Evolutionary conservation across 257 asterid species (phyloP).

Genomic region (Solanum pennellii): DNA sequence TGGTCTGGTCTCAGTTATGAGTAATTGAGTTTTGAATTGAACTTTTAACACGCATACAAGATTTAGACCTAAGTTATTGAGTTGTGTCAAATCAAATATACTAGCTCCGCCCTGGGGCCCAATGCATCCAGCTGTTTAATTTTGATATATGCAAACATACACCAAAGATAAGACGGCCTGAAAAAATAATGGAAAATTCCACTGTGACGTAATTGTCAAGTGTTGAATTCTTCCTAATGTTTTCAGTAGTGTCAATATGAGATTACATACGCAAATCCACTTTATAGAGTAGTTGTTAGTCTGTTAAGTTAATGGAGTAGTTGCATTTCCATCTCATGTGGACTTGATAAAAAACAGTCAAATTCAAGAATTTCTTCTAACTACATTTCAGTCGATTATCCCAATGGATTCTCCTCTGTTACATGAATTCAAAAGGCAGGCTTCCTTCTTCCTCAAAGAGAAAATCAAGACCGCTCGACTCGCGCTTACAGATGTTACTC

Average conservation of each 20-base stretch:
- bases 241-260: neutral
- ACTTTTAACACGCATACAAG: neutral
- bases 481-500: constrained; percentile 69
- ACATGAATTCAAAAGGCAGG: constrained; percentile 70
- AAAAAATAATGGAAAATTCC: neutral
- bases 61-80: neutral
- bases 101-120: too few relatives aligned
- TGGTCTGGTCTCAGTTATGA: neutral
- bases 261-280: constrained; percentile 21
- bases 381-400: neutral
- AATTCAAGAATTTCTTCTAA: neutral
- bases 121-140: too few relatives aligned
- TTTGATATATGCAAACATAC: neutral
- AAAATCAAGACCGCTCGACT: constrained; percentile 77
- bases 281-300: constrained; percentile 16
- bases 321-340: constrained; percentile 21
- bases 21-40: neutral
- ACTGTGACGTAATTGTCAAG: neutral
- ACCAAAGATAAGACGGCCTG: neutral
- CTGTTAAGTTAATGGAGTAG: constrained; percentile 52
- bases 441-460: constrained; percentile 73
- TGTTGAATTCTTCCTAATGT: neutral
- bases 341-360: neutral
- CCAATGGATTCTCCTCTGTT: constrained; percentile 27
- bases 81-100: too few relatives aligned